phyloP scores from a whole-genome alignment of 2,329 filamentous ascomycete species.

The Fusarium sp. region DNA sequence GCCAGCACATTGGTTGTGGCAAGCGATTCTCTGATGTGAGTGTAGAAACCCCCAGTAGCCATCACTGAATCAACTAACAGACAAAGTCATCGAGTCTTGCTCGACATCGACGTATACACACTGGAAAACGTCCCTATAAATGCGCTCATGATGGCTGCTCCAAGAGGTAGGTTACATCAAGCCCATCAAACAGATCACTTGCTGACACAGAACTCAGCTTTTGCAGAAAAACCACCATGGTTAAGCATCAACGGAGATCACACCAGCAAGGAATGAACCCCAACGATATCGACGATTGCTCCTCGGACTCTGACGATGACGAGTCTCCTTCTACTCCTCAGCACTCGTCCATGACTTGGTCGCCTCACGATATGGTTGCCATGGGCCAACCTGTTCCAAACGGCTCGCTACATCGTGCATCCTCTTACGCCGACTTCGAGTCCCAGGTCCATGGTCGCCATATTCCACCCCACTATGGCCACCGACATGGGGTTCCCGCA shows the following conservation, averaged over 20 bases:
- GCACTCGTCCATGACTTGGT: slow-evolving; percentile 64
- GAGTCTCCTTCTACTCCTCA: slow-evolving; percentile 70
- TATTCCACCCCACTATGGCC: slow-evolving; percentile 54
- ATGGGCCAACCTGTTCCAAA: slow-evolving; percentile 53
- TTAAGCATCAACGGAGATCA: slow-evolving; percentile 72
- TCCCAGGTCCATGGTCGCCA: slow-evolving; percentile 57
- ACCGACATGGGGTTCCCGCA: slow-evolving; percentile 60
- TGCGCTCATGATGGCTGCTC: slow-evolving; percentile 70
- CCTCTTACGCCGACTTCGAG: slow-evolving; percentile 66
- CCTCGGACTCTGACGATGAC: slow-evolving; percentile 67
- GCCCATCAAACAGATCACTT: not conserved
- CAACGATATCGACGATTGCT: slow-evolving; percentile 65
- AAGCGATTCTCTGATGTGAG: slow-evolving; percentile 77
- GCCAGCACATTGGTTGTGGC: slow-evolving; percentile 71
- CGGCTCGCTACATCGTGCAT: slow-evolving; percentile 60
- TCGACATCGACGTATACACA: slow-evolving; percentile 73
- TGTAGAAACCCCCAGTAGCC: slow-evolving; percentile 23
- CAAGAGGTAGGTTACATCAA: slow-evolving; percentile 62
- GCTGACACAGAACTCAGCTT: slow-evolving; percentile 61
- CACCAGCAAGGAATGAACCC: slow-evolving; percentile 69
- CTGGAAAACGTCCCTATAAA: slow-evolving; percentile 73
- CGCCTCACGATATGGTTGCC: slow-evolving; percentile 56
- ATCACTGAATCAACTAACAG: slow-evolving; percentile 15
- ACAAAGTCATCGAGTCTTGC: slow-evolving; percentile 71
- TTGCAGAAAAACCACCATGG: slow-evolving; percentile 78